Evolutionary conservation across 2,329 filamentous ascomycete species (phyloP).

Genomic region (Macrophomina pseudophaseolina): DNA sequence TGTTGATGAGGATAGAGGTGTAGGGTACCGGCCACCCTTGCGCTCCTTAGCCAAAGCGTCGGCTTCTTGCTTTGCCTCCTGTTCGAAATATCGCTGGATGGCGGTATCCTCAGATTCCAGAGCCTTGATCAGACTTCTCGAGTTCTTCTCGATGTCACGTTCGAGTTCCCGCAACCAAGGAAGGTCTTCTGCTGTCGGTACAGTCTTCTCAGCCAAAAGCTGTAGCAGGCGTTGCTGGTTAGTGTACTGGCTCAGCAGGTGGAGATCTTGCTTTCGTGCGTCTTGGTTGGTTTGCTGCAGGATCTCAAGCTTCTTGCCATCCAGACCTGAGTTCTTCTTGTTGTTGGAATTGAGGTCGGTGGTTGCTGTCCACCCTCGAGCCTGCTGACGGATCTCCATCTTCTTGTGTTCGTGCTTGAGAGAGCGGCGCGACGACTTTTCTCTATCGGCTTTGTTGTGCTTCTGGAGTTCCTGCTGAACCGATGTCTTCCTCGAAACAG

Average conservation of each 20-base stretch:
- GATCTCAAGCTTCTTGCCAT: conserved; percentile 26
- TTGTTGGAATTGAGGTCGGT: conserved; percentile 23
- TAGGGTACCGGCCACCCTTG: conserved; percentile 1
- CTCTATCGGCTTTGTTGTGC: conserved; percentile 18
- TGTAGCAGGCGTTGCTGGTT: conserved; percentile 13
- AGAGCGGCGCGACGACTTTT: conserved; percentile 11
- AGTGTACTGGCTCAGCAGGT: background rate
- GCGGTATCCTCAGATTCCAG: conserved; percentile 37
- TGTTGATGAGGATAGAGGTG: conserved; percentile 16
- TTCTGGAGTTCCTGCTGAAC: conserved; percentile 13
- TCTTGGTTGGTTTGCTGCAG: conserved; percentile 18
- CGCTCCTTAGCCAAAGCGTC: conserved; percentile 2
- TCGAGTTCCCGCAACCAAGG: conserved; percentile 7
- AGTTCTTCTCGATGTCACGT: background rate
- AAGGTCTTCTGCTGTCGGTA: background rate
- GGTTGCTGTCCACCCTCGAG: conserved; percentile 7
- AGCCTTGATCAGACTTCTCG: background rate
- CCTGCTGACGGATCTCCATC: conserved; percentile 21
- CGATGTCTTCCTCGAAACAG: background rate
- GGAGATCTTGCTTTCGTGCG: conserved; percentile 1
- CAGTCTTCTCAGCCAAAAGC: background rate
- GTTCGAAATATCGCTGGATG: background rate
- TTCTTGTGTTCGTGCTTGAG: conserved; percentile 17
- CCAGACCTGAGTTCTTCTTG: conserved; percentile 22
- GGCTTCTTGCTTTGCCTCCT: background rate